Base-by-base conservation (phyloP, 805 yeast species). In the Kazachstania viticola region DNA sequence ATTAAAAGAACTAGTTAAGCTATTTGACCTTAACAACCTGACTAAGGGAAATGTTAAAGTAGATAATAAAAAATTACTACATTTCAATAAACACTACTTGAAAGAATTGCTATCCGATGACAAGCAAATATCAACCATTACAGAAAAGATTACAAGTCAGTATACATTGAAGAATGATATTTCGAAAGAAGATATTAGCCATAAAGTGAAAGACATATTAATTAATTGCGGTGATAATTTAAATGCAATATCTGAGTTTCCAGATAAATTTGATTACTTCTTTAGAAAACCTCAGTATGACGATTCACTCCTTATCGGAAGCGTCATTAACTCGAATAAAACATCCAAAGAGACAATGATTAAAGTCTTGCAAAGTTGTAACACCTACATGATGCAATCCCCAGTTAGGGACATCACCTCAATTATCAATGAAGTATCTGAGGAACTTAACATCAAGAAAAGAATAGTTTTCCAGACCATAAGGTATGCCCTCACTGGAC, bases 31-130 rank as follows among this genome's bases (percentile, higher is more conserved):
- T 24, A 75, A 75, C 35, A 75, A 80, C 16, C 64, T 91, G 43
- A 88, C 97, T 9, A 84, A 74, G 46, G 97, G 98, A 1, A 87
- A 87, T 57, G 93, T 95, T 12, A 88, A 85, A 51, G 95, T 91
- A 6, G 85, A 81, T 41, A 75, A 73, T 37, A 66, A 69, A 33
- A 88, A 91, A 54, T 64, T 91, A 33, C 62, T 65, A 42, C 81
- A 60, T 51, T 81, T 91, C 60, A 87, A 91, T 56, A 82, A 80
- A 46, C 68, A 66, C 37, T 83, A 80, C 49, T 56, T 85, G 25
- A 55, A 56, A 4, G 40, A 52, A 25, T 61, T 63, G 32, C 47
- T 82, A 12, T 44, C 50, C 2, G 57, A 67, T 23, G 58, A 63
- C 0, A 44, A 29, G 1, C 36, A 39, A 17, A 54, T 71, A 6